A percentile compares a stretch with the other conserved stretches of the same genome.
phyloP scores from a whole-genome alignment of 2,329 filamentous ascomycete species.

The Fusarium tricinctum region DNA sequence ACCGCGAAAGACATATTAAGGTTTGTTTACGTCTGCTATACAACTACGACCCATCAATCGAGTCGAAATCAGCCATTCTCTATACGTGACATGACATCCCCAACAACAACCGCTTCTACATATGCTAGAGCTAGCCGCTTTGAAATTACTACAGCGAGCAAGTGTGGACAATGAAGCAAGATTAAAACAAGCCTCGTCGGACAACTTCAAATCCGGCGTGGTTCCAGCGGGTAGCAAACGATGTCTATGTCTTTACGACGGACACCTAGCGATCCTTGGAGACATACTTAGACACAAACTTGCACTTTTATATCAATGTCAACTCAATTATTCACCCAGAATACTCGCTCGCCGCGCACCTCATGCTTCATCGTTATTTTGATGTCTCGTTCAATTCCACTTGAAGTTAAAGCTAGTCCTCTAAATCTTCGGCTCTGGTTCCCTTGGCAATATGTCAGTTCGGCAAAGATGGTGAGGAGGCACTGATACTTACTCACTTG shows the following conservation, averaged over 20 bases:
- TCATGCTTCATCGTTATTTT: constrained; percentile 5
- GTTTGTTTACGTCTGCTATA: constrained; percentile 37
- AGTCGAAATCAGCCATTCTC: background rate
- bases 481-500: constrained; percentile 64
- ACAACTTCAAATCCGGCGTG: constrained; percentile 42
- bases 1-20: constrained; percentile 24
- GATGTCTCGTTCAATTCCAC: background rate
- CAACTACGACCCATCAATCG: constrained; percentile 1
- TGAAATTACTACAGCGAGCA: constrained; percentile 68
- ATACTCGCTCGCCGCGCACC: constrained; percentile 4
- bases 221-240: constrained; percentile 53
- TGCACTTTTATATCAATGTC: constrained; percentile 11
- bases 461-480: background rate
- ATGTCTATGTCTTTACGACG: constrained; percentile 44
- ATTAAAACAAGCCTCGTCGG: constrained; percentile 59
- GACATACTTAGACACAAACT: constrained; percentile 47
- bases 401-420: background rate
- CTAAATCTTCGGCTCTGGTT: constrained; percentile 53
- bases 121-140: constrained; percentile 77
- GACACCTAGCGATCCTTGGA: constrained; percentile 56
- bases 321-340: constrained; percentile 12
- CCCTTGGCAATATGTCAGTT: constrained; percentile 28
- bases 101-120: constrained; percentile 64
- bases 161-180: constrained; percentile 80
- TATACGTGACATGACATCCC: constrained; percentile 7